Evolutionary conservation across 2,329 filamentous ascomycete species (phyloP).

Genomic region (Gyromitra esculenta): DNA sequence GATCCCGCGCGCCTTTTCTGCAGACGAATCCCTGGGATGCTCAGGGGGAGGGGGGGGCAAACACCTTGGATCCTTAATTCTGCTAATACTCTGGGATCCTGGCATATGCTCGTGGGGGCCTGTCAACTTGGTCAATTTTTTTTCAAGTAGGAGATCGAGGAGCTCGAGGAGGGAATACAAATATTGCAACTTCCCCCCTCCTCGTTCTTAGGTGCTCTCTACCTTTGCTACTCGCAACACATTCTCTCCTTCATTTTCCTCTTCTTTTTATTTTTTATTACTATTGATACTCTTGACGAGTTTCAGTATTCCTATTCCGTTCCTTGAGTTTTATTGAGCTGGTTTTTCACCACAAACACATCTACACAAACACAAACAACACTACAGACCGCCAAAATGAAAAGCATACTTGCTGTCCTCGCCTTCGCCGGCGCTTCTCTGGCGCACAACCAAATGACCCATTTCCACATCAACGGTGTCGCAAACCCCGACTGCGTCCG

Average conservation of each 20-base stretch:
- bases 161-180: slow-evolving; percentile 17
- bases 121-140: slow-evolving; percentile 19
- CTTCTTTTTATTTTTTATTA: slow-evolving; percentile 26
- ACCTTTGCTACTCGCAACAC: slow-evolving; percentile 13
- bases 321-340: slow-evolving; percentile 18
- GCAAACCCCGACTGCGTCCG: slow-evolving; percentile 60
- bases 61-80: slow-evolving; percentile 5
- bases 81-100: slow-evolving; percentile 1
- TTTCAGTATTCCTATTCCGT: slow-evolving; percentile 14
- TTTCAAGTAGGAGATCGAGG: background rate
- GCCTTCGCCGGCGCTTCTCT: slow-evolving; percentile 14
- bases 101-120: background rate
- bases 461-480: slow-evolving; percentile 51
- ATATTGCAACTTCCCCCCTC: slow-evolving; percentile 26
- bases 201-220: background rate
- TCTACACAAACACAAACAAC: background rate
- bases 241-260: slow-evolving; percentile 15
- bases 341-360: slow-evolving; percentile 21
- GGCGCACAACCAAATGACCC: slow-evolving; percentile 41
- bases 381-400: slow-evolving; percentile 31
- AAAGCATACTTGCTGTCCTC: slow-evolving; percentile 19
- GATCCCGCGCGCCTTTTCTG: slow-evolving; percentile 38
- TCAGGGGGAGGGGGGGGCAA: slow-evolving; percentile 37
- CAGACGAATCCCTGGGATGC: slow-evolving; percentile 30
- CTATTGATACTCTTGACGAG: slow-evolving; percentile 43